Evolutionary conservation across 2,329 filamentous ascomycete genomes (phyloP).

Genomic region (Apiospora koreana): DNA sequence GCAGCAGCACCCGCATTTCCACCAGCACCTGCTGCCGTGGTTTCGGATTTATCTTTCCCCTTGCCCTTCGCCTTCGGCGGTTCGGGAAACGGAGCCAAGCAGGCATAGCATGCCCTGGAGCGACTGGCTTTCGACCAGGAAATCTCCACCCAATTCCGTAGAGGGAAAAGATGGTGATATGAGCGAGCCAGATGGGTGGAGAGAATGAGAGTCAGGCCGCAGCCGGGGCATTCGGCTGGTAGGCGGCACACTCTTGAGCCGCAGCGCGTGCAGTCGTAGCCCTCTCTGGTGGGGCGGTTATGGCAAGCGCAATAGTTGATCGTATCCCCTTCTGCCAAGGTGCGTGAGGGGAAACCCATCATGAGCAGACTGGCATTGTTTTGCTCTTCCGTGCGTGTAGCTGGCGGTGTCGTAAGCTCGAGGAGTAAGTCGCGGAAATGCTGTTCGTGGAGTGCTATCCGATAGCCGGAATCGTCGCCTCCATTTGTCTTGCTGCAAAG

Average conservation of each 20-base stretch:
- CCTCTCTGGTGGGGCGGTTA: conserved; percentile 76
- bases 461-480: conserved; percentile 75
- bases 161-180: conserved; percentile 88
- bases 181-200: conserved; percentile 92
- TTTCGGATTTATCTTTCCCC: conserved; percentile 19
- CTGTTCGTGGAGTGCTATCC: conserved; percentile 81
- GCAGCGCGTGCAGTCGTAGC: conserved; percentile 90
- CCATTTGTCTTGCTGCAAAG: conserved; percentile 86
- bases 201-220: conserved; percentile 87
- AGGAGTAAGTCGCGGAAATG: conserved; percentile 91
- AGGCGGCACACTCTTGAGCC: conserved; percentile 85
- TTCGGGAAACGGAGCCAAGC: conserved; percentile 70
- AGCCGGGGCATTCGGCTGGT: conserved; percentile 88
- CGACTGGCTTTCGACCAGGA: conserved; percentile 71
- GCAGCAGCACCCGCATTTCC: background rate
- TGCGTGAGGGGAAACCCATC: conserved; percentile 96
- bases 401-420: conserved; percentile 83
- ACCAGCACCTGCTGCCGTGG: conserved; percentile 13
- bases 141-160: conserved; percentile 89
- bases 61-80: conserved; percentile 23
- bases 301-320: conserved; percentile 88
- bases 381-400: conserved; percentile 66
- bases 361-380: conserved; percentile 72
- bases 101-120: conserved; percentile 74
- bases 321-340: conserved; percentile 66